phyloP scores from a whole-genome alignment of 345 rosid species.

The Gossypium stocksii region DNA sequence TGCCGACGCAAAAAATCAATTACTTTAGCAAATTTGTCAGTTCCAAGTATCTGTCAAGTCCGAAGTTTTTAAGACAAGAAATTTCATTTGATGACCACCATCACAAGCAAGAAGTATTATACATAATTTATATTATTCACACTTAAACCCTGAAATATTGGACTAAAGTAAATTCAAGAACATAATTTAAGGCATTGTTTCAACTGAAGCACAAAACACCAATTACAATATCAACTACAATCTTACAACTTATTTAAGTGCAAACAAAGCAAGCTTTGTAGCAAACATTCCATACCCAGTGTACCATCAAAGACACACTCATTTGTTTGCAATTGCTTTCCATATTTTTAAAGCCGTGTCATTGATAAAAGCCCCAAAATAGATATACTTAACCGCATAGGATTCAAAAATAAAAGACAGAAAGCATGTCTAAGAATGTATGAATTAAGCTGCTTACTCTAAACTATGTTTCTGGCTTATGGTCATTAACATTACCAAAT shows the following conservation, averaged over 20 bases:
- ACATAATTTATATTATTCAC: neutral
- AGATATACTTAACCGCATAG: neutral
- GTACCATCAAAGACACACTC: neutral
- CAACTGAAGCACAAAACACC: neutral
- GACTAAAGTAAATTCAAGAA: neutral
- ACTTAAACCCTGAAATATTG: neutral
- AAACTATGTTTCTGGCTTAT: neutral
- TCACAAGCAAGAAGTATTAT: neutral
- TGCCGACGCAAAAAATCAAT: slow-evolving; percentile 80
- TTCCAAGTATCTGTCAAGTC: slow-evolving; percentile 51
- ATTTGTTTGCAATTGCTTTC: neutral
- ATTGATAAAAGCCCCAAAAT: too few relatives aligned
- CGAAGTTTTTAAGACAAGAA: slow-evolving; percentile 5
- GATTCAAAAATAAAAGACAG: too few relatives aligned
- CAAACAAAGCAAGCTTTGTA: neutral
- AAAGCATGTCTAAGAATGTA: neutral
- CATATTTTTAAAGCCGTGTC: neutral
- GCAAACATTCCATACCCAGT: neutral
- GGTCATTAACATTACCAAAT: too few relatives aligned
- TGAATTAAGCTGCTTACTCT: neutral
- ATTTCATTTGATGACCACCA: neutral
- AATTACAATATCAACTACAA: neutral
- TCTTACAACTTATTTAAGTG: neutral
- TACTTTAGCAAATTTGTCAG: slow-evolving; percentile 83
- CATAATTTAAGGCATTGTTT: neutral